phyloP scores from a whole-genome alignment of 768 basidiomycete species.

The Mycena amicta region DNA sequence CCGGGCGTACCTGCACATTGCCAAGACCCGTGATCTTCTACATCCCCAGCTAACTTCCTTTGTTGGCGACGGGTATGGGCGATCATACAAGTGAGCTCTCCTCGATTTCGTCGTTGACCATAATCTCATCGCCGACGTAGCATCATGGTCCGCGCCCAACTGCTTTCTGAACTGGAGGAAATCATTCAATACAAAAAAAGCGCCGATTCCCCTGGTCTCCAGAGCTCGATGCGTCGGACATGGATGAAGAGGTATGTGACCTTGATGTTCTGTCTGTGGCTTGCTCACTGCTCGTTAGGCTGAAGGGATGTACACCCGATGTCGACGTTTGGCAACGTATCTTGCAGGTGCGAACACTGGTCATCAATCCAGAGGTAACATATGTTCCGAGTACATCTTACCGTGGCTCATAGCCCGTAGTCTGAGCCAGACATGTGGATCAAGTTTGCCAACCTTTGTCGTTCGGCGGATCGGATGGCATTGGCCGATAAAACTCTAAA shows the following conservation, averaged over 20 bases:
- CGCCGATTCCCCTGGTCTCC: slow-evolving; percentile 92
- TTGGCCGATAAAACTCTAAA: slow-evolving; percentile 97
- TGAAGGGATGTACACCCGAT: slow-evolving; percentile 96
- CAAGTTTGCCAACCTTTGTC: slow-evolving; percentile 96
- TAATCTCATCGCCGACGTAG: slow-evolving; percentile 40
- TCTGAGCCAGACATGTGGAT: slow-evolving; percentile 98
- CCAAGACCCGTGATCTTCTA: slow-evolving; percentile 87
- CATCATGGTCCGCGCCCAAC: slow-evolving; percentile 95
- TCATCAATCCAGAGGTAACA: slow-evolving; percentile 77
- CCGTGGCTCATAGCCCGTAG: neutral
- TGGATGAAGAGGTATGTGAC: slow-evolving; percentile 89
- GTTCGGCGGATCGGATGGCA: slow-evolving; percentile 92
- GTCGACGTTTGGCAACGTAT: slow-evolving; percentile 99
- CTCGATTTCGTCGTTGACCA: neutral
- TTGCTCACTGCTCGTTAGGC: slow-evolving; percentile 41
- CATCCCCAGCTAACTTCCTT: slow-evolving; percentile 91
- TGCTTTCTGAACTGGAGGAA: slow-evolving; percentile 97
- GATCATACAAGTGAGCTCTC: slow-evolving; percentile 86
- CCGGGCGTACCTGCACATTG: slow-evolving; percentile 87
- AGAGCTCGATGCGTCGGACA: slow-evolving; percentile 85
- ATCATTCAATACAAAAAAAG: slow-evolving; percentile 95
- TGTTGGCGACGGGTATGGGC: slow-evolving; percentile 95
- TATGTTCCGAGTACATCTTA: neutral
- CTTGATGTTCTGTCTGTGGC: neutral
- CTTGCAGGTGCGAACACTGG: slow-evolving; percentile 91